A percentile compares a stretch with the other conserved stretches of the same genome.
These are phyloP conservation scores for Pseudogymnoascus sp. DNA, from an alignment of 2,329 filamentous ascomycete species.

Conservation along the genomic window DNA sequence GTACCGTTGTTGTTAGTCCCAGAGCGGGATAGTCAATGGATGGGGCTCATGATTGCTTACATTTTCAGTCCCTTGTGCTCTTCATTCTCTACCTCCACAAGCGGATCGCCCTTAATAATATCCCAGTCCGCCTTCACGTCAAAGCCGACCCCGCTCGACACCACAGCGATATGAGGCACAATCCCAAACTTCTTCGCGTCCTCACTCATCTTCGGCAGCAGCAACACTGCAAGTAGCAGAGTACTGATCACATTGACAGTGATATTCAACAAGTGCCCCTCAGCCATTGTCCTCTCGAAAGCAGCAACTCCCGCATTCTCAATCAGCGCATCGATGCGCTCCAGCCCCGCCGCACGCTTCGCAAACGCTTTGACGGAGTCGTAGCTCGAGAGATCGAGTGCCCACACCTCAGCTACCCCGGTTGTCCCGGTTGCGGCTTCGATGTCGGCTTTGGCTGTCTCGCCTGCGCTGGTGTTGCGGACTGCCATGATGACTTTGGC, in stretches of 20 bases:
- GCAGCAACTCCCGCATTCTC: constrained; percentile 18
- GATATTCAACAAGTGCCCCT: constrained; percentile 36
- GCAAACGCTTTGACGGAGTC: constrained; percentile 16
- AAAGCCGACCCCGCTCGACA: constrained; percentile 19
- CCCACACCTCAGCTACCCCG: constrained; percentile 14
- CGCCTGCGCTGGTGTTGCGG: constrained; percentile 30
- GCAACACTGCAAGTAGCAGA: constrained; percentile 36
- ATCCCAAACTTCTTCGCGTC: constrained; percentile 17
- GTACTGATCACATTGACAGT: constrained; percentile 43
- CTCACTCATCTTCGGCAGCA: constrained; percentile 36
- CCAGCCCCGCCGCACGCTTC: constrained; percentile 13
- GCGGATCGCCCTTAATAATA: constrained; percentile 20
- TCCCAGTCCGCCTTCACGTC: constrained; percentile 15
- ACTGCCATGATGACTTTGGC: constrained; percentile 33
- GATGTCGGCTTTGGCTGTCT: constrained; percentile 31
- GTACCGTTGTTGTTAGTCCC: no score
- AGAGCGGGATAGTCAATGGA: no score
- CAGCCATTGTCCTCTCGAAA: constrained; percentile 11
- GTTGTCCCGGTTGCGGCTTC: constrained; percentile 17
- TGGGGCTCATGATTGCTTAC: constrained; percentile 1
- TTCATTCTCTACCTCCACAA: constrained; percentile 18
- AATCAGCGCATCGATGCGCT: constrained; percentile 16
- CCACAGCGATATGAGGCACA: constrained; percentile 19
- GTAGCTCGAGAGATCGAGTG: constrained; percentile 16
- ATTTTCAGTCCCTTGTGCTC: constrained; percentile 16